Evolutionary conservation across 768 basidiomycete species (phyloP).

Genomic region (Amanita rubescens): DNA sequence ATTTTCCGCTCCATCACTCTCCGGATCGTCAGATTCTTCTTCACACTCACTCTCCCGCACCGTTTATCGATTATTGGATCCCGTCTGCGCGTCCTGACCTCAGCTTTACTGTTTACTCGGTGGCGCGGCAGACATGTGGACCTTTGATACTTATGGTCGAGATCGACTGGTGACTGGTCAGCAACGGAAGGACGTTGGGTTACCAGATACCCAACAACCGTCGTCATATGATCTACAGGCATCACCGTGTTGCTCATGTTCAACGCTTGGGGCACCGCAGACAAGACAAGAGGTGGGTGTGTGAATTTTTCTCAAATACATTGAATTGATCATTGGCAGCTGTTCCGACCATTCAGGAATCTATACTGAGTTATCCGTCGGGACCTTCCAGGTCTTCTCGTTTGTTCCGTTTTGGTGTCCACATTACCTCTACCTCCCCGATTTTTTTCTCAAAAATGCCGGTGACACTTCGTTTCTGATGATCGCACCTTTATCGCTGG

Average conservation of each 20-base stretch:
- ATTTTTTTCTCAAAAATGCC: constrained; percentile 51
- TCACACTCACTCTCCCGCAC: constrained; percentile 63
- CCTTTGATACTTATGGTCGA: constrained; percentile 38
- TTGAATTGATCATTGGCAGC: constrained; percentile 20
- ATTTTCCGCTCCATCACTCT: constrained; percentile 42
- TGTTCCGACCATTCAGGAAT: constrained; percentile 42
- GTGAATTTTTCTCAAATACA: neutral
- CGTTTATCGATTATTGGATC: constrained; percentile 46
- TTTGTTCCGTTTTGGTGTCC: constrained; percentile 36
- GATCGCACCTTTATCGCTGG: constrained; percentile 49
- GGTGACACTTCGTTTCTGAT: constrained; percentile 41
- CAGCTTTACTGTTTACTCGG: constrained; percentile 52
- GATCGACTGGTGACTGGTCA: constrained; percentile 67
- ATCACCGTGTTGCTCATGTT: constrained; percentile 55
- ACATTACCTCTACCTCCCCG: constrained; percentile 48
- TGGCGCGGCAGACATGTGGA: constrained; percentile 43
- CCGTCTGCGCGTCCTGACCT: constrained; percentile 28
- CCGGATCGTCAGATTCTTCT: constrained; percentile 39
- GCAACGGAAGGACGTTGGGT: constrained; percentile 65
- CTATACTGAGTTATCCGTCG: constrained; percentile 34
- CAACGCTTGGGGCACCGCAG: constrained; percentile 37
- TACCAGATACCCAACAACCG: constrained; percentile 65
- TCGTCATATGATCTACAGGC: constrained; percentile 70
- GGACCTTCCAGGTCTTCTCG: constrained; percentile 36
- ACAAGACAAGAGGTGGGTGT: constrained; percentile 21